phyloP scores from a whole-genome alignment of 345 rosid species.

The Theobroma cacao region DNA sequence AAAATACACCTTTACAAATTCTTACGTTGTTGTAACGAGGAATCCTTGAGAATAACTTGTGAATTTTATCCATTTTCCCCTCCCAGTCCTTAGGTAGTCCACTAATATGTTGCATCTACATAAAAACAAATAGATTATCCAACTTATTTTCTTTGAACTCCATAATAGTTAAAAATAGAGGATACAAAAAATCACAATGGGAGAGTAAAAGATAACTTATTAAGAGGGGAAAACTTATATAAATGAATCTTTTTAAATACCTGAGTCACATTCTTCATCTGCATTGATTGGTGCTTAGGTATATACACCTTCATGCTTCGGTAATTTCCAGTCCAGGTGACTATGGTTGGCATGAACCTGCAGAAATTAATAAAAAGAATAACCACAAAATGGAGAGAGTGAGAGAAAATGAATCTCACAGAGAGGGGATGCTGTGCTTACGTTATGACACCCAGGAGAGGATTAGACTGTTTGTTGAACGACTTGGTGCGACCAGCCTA shows the following conservation, averaged over 20 bases:
- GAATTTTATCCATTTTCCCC: slow-evolving; percentile 54
- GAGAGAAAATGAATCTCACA: not conserved
- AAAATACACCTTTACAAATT: not conserved
- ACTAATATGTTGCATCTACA: slow-evolving; percentile 58
- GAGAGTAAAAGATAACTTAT: not conserved
- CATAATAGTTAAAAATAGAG: not conserved
- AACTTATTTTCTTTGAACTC: not conserved
- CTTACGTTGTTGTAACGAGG: slow-evolving; percentile 75
- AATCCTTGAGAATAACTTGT: slow-evolving; percentile 55
- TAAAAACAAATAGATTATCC: not conserved
- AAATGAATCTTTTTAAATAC: slow-evolving; percentile 22
- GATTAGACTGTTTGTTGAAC: slow-evolving; percentile 46
- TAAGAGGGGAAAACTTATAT: not conserved
- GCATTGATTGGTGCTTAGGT: slow-evolving; percentile 78
- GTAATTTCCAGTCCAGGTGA: slow-evolving; percentile 84
- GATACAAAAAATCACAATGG: not conserved
- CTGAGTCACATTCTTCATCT: slow-evolving; percentile 55
- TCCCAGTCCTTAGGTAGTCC: slow-evolving; percentile 71
- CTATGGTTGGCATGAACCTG: slow-evolving; percentile 78
- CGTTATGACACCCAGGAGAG: slow-evolving; percentile 67
- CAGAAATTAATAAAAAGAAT: slow-evolving; percentile 9
- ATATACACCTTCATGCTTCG: slow-evolving; percentile 65
- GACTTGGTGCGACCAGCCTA: slow-evolving; percentile 46
- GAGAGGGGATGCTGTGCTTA: slow-evolving; percentile 32
- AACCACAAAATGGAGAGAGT: not conserved